Base-by-base conservation (phyloP, 768 basidiomycete genomes). In the Peribolospora kevripleyi region DNA sequence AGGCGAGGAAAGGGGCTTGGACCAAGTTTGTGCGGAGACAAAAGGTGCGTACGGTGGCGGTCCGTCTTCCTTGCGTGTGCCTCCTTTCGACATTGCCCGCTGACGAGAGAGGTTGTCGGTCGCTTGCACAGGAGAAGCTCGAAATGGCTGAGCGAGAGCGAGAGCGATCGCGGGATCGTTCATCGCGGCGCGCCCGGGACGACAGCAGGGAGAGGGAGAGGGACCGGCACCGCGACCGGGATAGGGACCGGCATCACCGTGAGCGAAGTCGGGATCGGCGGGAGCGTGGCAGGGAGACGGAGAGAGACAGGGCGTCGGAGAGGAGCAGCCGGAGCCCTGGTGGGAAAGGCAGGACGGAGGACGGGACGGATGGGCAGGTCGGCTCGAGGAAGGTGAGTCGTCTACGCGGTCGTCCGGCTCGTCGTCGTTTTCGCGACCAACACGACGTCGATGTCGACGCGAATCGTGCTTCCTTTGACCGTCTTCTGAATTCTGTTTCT, bases 1-100 rank as follows among this genome's bases (percentile, higher is more conserved):
- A 87, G 57, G 75, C 76, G 13, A 71, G 86, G 48, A 77, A 78
- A 40, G 73, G 75, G 4, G 88, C 90, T 1, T 97, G 86, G 66
- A 68, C 75, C 13, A 97, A 90, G 68, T 91, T 79, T 65, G 73
- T 90, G 52, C 84, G 82, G 66, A 71, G 91, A 56, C 87, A 93
- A 65, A 93, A 87, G 75, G 86, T 83, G 55, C 45, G 65, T 61
- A 55, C 40, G 53, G 25, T 37, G 5, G n/a, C 8, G 25, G 6
- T 43, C 47, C 13, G 46, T 48, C 9, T 39, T 36, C 51, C 40
- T 5, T 54, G 42, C 42, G 36, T 7, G 8, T 42, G 10, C 10
- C 51, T 6, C 37, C 1, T 11, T 42, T 14, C 51, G 5, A 5
- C 45, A 51, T 36, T 57, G 82, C 79, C 38, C 82, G 72, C 39